Conservation (phyloP, 805 yeast species). For the Barnettozyma sp. region DNA sequence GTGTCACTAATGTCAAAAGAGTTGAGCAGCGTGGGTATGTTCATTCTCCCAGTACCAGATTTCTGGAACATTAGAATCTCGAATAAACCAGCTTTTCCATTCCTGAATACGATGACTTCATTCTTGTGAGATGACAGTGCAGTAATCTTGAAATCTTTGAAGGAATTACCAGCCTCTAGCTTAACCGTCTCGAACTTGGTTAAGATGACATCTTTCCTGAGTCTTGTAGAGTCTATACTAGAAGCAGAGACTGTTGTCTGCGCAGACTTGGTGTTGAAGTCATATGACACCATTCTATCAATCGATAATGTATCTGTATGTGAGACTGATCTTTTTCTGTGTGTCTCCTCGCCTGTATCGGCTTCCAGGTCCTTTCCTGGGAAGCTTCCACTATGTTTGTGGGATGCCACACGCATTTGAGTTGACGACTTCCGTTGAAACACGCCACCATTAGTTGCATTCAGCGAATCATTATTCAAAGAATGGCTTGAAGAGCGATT, state of each 20-base stretch:
- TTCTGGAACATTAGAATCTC: constrained; percentile 44
- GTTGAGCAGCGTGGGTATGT: constrained; percentile 30
- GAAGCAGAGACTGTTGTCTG: constrained; percentile 38
- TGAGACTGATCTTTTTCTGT: constrained; percentile 28
- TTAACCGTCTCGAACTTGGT: constrained; percentile 45
- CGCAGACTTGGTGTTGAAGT: constrained; percentile 35
- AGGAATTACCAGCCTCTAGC: constrained; percentile 28
- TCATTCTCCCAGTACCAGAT: constrained; percentile 23
- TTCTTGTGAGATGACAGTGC: constrained; percentile 41
- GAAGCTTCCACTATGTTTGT: not conserved
- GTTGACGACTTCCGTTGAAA: constrained; percentile 18
- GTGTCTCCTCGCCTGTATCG: constrained; percentile 11
- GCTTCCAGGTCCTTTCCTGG: constrained; percentile 7
- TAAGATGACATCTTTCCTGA: constrained; percentile 64
- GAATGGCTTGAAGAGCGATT: constrained; percentile 14
- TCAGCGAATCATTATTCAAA: constrained; percentile 1
- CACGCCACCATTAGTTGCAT: no score
- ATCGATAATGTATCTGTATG: constrained; percentile 35
- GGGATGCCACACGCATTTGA: constrained; percentile 14
- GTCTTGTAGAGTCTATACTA: constrained; percentile 26
- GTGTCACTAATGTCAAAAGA: constrained; percentile 27
- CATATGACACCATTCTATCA: constrained; percentile 40
- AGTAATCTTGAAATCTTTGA: constrained; percentile 29
- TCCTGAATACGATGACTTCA: constrained; percentile 56
- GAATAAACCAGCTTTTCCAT: constrained; percentile 35